Evolutionary conservation across 495 filamentous ascomycete species (phyloP).

Genomic region (Trichoderma virens): DNA sequence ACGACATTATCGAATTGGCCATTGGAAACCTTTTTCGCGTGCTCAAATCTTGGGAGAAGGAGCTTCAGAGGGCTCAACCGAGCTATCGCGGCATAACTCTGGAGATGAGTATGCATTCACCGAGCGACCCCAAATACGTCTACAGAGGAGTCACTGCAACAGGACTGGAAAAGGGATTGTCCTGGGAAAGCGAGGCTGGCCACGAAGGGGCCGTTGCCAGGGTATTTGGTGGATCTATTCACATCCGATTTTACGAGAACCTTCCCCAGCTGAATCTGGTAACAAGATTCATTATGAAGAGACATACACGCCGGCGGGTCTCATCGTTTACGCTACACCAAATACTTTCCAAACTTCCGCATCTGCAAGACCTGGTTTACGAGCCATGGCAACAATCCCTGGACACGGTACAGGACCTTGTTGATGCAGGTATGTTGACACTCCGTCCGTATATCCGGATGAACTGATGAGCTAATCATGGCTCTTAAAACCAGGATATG

Average conservation of each 20-base stretch:
- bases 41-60: background rate
- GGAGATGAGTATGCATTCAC: background rate
- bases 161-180: background rate
- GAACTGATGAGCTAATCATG: background rate
- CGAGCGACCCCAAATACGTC: background rate
- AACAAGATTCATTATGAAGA: background rate
- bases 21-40: background rate
- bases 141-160: background rate
- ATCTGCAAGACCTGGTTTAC: background rate
- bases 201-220: background rate
- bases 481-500: background rate
- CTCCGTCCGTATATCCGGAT: background rate
- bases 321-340: background rate
- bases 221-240: background rate
- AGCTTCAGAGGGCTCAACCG: background rate
- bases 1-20: background rate
- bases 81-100: background rate
- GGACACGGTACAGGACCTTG: background rate
- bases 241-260: background rate
- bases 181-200: background rate
- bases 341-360: background rate
- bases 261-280: background rate
- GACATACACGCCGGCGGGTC: background rate
- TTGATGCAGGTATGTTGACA: background rate
- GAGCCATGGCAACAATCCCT: background rate